A percentile compares a stretch with the other conserved stretches of the same genome.
phyloP scores from a whole-genome alignment of 441 rosid species.

The Euphorbia corollata region DNA sequence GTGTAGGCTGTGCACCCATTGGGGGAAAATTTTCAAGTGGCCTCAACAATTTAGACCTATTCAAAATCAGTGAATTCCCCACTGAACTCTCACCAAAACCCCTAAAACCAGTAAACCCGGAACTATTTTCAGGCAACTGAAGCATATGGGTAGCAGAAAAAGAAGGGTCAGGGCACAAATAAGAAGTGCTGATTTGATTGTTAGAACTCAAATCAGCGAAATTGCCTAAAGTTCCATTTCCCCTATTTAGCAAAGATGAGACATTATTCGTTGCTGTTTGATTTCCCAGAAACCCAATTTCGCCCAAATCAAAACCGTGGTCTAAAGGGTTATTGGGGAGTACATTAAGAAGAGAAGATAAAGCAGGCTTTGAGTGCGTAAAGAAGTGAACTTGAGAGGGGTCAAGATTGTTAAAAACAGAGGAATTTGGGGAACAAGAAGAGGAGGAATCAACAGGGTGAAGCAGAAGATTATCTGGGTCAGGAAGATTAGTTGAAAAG shows the following conservation, averaged over 20 bases:
- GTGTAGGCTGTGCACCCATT: slow-evolving; percentile 56
- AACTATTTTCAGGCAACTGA: slow-evolving; percentile 32
- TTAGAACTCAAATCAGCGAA: slow-evolving; percentile 32
- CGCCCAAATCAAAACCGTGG: slow-evolving; percentile 47
- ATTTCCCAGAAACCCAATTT: slow-evolving; percentile 43
- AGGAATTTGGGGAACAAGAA: slow-evolving; percentile 48
- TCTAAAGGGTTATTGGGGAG: slow-evolving; percentile 42
- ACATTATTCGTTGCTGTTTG: slow-evolving; percentile 30
- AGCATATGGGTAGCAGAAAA: slow-evolving; percentile 26
- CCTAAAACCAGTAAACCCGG: slow-evolving; percentile 35
- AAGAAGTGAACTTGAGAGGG: slow-evolving; percentile 53
- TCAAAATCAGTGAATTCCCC: slow-evolving; percentile 33
- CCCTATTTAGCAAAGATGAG: slow-evolving; percentile 31
- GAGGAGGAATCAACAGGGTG: slow-evolving; percentile 48
- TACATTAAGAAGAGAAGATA: slow-evolving; percentile 37
- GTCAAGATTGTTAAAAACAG: slow-evolving; percentile 52
- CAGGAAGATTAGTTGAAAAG: slow-evolving; percentile 40
- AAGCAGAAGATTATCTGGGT: slow-evolving; percentile 42
- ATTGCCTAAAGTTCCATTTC: slow-evolving; percentile 28
- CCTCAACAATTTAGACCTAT: slow-evolving; percentile 49
- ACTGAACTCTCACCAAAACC: slow-evolving; percentile 38
- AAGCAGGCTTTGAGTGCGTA: slow-evolving; percentile 32
- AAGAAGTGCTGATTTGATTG: slow-evolving; percentile 28
- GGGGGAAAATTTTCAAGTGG: slow-evolving; percentile 57
- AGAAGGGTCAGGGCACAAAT: slow-evolving; percentile 28